A percentile compares a stretch with the other conserved stretches of the same genome.
Conservation (phyloP, 768 basidiomycete genomes). For the Psilocybe tampanensis region DNA sequence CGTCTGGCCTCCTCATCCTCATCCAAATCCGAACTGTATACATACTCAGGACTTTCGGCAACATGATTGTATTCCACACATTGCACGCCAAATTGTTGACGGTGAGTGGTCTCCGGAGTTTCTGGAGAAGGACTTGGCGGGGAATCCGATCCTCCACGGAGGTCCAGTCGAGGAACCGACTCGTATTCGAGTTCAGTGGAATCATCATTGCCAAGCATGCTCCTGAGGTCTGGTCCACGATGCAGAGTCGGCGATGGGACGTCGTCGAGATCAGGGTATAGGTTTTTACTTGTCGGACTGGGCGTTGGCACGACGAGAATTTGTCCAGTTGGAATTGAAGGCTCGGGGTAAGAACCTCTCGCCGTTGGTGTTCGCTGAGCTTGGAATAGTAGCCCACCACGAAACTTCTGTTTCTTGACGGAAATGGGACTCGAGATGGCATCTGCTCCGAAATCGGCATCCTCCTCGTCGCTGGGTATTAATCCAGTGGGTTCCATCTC, state of each 20-base stretch:
- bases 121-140: constrained; percentile 41
- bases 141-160: constrained; percentile 25
- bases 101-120: constrained; percentile 17
- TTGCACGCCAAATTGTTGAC: background rate
- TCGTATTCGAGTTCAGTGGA: constrained; percentile 8
- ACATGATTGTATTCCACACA: constrained; percentile 25
- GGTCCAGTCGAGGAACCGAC: constrained; percentile 1
- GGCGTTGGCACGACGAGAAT: constrained; percentile 22
- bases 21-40: constrained; percentile 23
- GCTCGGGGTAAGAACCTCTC: background rate
- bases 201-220: constrained; percentile 18
- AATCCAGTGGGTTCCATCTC: constrained; percentile 8
- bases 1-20: constrained; percentile 24
- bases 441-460: constrained; percentile 21
- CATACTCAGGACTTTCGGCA: constrained; percentile 21
- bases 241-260: constrained; percentile 23
- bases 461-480: constrained; percentile 21
- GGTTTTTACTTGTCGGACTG: constrained; percentile 13
- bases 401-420: constrained; percentile 19
- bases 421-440: constrained; percentile 32
- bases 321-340: background rate
- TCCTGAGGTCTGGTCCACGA: constrained; percentile 26
- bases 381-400: background rate
- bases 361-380: constrained; percentile 13
- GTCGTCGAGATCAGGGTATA: constrained; percentile 15